Base-by-base conservation (phyloP, 768 basidiomycete species). In the Pluteus cervinus region DNA sequence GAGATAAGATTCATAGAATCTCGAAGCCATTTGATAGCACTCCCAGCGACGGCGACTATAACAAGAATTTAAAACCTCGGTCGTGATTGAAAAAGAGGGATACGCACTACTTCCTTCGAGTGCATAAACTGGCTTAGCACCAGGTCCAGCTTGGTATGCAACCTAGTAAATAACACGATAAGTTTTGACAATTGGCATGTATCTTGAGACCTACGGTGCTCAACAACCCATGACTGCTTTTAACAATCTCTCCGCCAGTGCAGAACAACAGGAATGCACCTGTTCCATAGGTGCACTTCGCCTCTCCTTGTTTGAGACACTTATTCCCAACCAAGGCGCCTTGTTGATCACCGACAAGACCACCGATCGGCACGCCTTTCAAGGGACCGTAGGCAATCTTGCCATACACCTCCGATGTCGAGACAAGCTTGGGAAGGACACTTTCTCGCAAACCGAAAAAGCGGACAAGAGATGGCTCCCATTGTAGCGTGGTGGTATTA, bases 281-380 rank as follows among this genome's bases (percentile, higher is more conserved):
- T 2, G 94, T 97, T 17, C 94, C 94, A 50, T 94, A 99, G 4
- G 96, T 99, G 61, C 92, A 96, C 63, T 99, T 99, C 2, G 93
- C 94, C 57, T 97, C 86, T 12, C 94, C 94, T 46, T 76, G 70
- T n/a, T 54, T 68, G 37, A 99, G 59, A 54, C 96, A 98, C 59
- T 96, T 97, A 67, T 99, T 97, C 0, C 94, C 96, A 35, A 97
- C 79, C 16, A 99, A 66, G 16, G 94, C 94, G 4, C 86, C 96
- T 58, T 99, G 96, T 63, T 99, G 96, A 56, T 99, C 96, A n/a
- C 96, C 96, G 6, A 94, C 80, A 32, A 98, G 76, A 15, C 94
- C 94, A 24, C 81, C 92, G 37, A 99, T 88, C 7, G 83, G 83
- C 8, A 91, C 70, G 26, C 86, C 89, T 46, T 69, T 66, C 44